phyloP scores from a whole-genome alignment of 306 rosid genomes.

The Arachis hypogaea region DNA sequence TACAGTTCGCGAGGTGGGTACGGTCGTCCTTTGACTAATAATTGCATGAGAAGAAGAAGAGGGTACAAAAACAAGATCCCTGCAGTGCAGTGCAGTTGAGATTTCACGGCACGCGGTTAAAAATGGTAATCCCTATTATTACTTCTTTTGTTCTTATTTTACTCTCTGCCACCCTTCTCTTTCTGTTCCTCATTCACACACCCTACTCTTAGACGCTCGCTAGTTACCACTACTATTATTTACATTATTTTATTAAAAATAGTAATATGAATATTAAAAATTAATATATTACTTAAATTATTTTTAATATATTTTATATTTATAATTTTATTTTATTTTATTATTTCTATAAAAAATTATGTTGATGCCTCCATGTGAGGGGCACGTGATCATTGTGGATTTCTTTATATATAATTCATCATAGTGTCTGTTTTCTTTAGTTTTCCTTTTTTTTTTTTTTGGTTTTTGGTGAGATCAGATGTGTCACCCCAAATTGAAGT shows the following conservation, averaged over 20 bases:
- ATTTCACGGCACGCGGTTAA: slow-evolving; percentile 46
- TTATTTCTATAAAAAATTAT: no score
- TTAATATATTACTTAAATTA: no score
- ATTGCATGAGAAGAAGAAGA: not conserved
- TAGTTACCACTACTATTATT: no score
- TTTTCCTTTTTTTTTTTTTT: not conserved
- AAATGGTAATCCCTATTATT: slow-evolving; percentile 31
- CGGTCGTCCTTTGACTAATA: slow-evolving; percentile 44
- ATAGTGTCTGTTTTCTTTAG: not conserved
- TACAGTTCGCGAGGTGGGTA: slow-evolving; percentile 31
- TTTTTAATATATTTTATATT: no score
- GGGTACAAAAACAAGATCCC: slow-evolving; percentile 26
- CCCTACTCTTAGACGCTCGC: not conserved
- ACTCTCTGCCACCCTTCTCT: not conserved
- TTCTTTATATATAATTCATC: not conserved
- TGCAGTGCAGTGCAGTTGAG: slow-evolving; percentile 21
- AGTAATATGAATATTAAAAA: no score
- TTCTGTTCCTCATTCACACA: not conserved
- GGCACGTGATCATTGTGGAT: slow-evolving; percentile 46
- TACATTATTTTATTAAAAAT: no score
- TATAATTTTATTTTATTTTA: no score
- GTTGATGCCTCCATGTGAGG: slow-evolving; percentile 14
- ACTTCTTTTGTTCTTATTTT: slow-evolving; percentile 14
- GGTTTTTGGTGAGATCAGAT: not conserved
- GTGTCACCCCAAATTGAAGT: not conserved